A percentile compares a stretch with the other conserved stretches of the same genome.
Evolutionary conservation across 192 early-diverging fungal genomes (phyloP).

Genomic region (Backusella australiensis): DNA sequence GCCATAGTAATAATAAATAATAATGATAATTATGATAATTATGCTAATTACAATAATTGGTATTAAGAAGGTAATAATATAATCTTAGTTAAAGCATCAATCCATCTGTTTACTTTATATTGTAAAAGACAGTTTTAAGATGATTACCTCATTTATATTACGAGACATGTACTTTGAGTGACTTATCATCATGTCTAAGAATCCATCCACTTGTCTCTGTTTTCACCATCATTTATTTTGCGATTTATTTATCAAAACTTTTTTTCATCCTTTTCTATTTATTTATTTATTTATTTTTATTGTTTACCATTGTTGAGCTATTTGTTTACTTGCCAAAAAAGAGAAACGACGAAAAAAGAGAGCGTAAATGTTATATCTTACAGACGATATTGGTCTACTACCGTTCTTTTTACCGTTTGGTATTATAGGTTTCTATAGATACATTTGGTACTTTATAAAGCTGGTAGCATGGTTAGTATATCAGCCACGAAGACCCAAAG

Average conservation of each 20-base stretch:
- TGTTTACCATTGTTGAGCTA: not conserved
- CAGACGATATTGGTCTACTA: constrained; percentile 54
- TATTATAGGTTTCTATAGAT: constrained; percentile 70
- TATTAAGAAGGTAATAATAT: no score
- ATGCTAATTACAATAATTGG: no score
- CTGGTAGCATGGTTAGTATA: constrained; percentile 63
- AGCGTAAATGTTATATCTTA: constrained; percentile 60
- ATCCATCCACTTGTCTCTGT: not conserved
- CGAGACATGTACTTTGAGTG: not conserved
- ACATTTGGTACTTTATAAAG: constrained; percentile 68
- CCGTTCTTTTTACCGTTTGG: constrained; percentile 70
- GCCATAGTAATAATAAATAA: no score
- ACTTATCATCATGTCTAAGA: not conserved
- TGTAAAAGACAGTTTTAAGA: no score
- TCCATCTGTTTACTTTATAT: no score
- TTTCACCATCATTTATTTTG: not conserved
- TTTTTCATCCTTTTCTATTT: not conserved
- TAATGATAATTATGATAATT: no score
- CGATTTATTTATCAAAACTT: not conserved
- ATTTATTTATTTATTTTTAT: not conserved
- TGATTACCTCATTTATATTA: not conserved
- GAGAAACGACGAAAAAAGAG: no score
- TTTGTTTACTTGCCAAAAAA: not conserved
- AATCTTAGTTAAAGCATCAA: no score
- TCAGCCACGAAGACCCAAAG: constrained; percentile 54